Conservation (phyloP, 2,329 filamentous ascomycete genomes). For the Cadophora sp. region DNA sequence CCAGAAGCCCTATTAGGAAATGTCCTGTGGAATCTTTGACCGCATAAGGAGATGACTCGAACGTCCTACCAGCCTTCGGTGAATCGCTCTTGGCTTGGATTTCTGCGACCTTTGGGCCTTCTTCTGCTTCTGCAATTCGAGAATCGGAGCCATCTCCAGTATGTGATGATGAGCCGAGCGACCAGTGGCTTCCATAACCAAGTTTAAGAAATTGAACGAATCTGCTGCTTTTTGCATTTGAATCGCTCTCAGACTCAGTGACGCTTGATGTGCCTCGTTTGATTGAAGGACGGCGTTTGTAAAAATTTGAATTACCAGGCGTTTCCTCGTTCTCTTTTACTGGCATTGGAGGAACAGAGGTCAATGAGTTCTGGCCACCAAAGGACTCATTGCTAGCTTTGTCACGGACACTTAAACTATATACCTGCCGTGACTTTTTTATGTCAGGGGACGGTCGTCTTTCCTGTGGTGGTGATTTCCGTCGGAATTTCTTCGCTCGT, state of each 20-base stretch:
- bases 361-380: constrained; percentile 9
- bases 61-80: neutral
- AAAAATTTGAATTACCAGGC: constrained; percentile 13
- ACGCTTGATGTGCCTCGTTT: constrained; percentile 28
- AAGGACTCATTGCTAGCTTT: neutral
- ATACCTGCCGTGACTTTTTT: constrained; percentile 26
- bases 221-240: constrained; percentile 43
- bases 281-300: constrained; percentile 26
- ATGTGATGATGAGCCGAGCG: constrained; percentile 46
- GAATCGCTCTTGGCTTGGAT: neutral
- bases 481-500: constrained; percentile 49
- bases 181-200: constrained; percentile 73
- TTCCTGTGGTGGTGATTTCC: constrained; percentile 41
- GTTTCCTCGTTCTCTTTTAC: constrained; percentile 21
- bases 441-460: constrained; percentile 22
- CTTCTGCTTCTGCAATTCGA: neutral
- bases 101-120: neutral
- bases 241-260: constrained; percentile 38
- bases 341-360: constrained; percentile 25
- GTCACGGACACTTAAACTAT: constrained; percentile 22
- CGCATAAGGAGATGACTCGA: constrained; percentile 16
- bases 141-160: constrained; percentile 11
- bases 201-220: constrained; percentile 70
- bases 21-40: constrained; percentile 48
- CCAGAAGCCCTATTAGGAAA: constrained; percentile 73